Evolutionary conservation across 1,284 basidiomycete species (phyloP).

Genomic region (Golubevia pallescens): DNA sequence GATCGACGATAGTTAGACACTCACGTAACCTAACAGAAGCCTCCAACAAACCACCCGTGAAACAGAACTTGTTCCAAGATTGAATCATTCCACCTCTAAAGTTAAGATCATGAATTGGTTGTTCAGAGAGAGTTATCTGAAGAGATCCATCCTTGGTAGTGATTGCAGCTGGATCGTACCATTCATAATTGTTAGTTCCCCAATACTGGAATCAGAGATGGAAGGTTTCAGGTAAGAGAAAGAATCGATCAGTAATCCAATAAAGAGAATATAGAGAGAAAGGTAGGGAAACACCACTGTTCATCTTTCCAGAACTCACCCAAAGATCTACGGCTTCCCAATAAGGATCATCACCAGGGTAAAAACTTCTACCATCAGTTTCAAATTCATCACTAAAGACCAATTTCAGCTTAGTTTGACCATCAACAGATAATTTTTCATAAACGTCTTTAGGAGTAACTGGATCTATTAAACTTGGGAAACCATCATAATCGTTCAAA

Average conservation of each 20-base stretch:
- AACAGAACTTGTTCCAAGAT: constrained; percentile 59
- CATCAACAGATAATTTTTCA: constrained; percentile 22
- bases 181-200: constrained; percentile 26
- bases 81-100: constrained; percentile 67
- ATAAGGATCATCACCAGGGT: constrained; percentile 56
- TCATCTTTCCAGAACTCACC: constrained; percentile 4
- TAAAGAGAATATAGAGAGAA: too few relatives aligned
- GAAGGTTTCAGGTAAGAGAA: too few relatives aligned
- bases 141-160: constrained; percentile 41
- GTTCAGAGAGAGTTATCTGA: constrained; percentile 66
- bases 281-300: background rate
- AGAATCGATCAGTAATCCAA: too few relatives aligned
- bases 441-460: constrained; percentile 32
- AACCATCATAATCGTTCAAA: constrained; percentile 14
- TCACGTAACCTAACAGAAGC: background rate
- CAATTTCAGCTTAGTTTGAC: constrained; percentile 33
- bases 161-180: constrained; percentile 49
- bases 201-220: too few relatives aligned
- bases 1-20: too few relatives aligned
- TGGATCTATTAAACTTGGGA: constrained; percentile 29
- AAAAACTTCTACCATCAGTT: constrained; percentile 41
- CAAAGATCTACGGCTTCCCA: constrained; percentile 51
- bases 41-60: constrained; percentile 39
- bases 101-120: constrained; percentile 64
- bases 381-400: constrained; percentile 61